These are phyloP conservation scores for Conticribra weissflogii DNA, from an alignment of 108 stramenopile genomes.

Conservation along the genomic window DNA sequence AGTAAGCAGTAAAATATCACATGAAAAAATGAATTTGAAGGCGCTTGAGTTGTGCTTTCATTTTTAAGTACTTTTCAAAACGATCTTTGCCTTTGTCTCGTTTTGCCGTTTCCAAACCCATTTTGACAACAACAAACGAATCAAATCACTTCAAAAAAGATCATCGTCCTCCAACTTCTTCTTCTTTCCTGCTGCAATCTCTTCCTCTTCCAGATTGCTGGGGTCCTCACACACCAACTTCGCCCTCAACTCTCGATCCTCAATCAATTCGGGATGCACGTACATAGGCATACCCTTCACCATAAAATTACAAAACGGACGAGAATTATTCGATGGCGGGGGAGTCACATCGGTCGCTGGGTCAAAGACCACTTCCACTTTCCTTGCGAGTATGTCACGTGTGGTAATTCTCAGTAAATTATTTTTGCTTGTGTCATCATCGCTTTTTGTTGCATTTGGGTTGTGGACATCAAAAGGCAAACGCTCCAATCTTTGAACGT, in stretches of 20 bases:
- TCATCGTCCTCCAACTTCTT: conserved; percentile 56
- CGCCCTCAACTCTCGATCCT: conserved; percentile 51
- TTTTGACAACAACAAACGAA: too few species aligned
- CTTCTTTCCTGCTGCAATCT: conserved; percentile 22
- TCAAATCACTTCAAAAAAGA: conserved; percentile 53
- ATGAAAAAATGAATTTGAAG: too few species aligned
- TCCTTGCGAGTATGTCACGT: conserved; percentile 64
- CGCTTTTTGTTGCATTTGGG: background rate
- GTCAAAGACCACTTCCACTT: conserved; percentile 72
- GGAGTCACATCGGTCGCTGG: conserved; percentile 59
- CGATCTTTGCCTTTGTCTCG: too few species aligned
- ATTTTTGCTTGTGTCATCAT: background rate
- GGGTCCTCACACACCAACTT: conserved; percentile 51
- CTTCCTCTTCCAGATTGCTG: background rate
- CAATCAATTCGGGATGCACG: conserved; percentile 76
- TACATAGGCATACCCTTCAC: conserved; percentile 68
- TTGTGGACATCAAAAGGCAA: conserved; percentile 13
- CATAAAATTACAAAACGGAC: conserved; percentile 89
- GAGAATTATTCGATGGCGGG: conserved; percentile 49
- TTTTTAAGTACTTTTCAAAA: too few species aligned
- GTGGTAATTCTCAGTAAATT: conserved; percentile 61
- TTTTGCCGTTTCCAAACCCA: too few species aligned
- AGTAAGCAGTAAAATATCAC: too few species aligned
- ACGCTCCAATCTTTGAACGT: conserved; percentile 69
- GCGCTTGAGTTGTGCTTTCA: too few species aligned